These are phyloP conservation scores for Geotrichum carabidarum DNA, from an alignment of 1,139 yeast species.

Conservation along the genomic window DNA sequence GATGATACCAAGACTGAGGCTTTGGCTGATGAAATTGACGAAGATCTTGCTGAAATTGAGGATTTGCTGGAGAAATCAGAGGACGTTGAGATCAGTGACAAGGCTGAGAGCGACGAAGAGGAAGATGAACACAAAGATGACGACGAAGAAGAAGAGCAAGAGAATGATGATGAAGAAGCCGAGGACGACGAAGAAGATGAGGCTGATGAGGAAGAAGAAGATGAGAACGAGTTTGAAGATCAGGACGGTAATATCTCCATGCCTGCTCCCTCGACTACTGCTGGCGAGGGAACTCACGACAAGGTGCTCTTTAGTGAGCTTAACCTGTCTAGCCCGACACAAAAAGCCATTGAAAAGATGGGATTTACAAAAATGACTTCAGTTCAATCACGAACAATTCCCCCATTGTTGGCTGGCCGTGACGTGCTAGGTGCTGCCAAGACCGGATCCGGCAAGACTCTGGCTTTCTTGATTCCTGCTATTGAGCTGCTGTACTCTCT, in stretches of 20 bases:
- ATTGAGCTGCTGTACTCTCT: conserved; percentile 84
- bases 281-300: conserved; percentile 20
- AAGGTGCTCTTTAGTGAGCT: conserved; percentile 47
- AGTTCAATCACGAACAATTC: conserved; percentile 91
- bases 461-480: conserved; percentile 93
- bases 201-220: conserved; percentile 24
- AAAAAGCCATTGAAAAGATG: conserved; percentile 75
- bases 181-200: conserved; percentile 24
- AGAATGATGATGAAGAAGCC: conserved; percentile 26
- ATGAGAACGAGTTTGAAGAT: conserved; percentile 24
- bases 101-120: conserved; percentile 25
- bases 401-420: conserved; percentile 89
- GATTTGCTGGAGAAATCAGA: conserved; percentile 24
- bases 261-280: conserved; percentile 27
- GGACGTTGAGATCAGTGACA: conserved; percentile 22
- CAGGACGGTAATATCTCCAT: conserved; percentile 25
- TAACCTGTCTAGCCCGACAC: conserved; percentile 72
- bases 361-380: conserved; percentile 87
- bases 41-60: conserved; percentile 27
- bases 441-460: conserved; percentile 96
- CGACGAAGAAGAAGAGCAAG: conserved; percentile 25
- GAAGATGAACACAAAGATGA: conserved; percentile 28
- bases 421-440: conserved; percentile 97
- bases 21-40: conserved; percentile 30
- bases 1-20: conserved; percentile 22